Base-by-base conservation (phyloP, 2,329 filamentous ascomycete genomes). In the Fusarium sp. region DNA sequence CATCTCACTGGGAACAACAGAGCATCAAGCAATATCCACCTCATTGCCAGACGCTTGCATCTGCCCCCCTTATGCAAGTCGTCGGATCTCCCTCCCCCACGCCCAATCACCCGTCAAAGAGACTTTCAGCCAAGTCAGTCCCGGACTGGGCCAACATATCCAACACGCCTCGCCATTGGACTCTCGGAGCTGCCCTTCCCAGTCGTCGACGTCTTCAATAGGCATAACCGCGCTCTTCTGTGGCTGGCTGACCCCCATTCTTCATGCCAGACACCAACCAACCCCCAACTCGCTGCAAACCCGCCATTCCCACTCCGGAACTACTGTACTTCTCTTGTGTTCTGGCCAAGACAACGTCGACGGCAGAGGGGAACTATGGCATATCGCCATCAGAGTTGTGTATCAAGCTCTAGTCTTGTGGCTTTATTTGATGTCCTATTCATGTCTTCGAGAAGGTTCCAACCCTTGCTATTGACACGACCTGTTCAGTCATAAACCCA, bases 301-400 rank as follows among this genome's bases (percentile, higher is more conserved):
- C 48, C 47, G 43, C 52, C 53, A 70, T 70, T 70, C 66, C 66
- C 46, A 63, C 66, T 67, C 66, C 62, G 66, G 66, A 70, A 58
- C 48, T 23, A 23, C 31, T 27, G 55, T 59, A 23, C 27, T 10
- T 30, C 23, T 34, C 48, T 52, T 23, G 18, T 23, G 18, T 2
- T 4, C 18, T 23, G 18, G 2, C 18, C 18, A 23, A 23, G 18
- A 23, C 18, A 23, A 23, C 18, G 18, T 23, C 18, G 18, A 23
- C 18, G 18, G 18, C 18, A 23, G 18, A 23, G 18, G 18, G 18
- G 18, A 23, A 23, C 18, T 23, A 23, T 23, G 18, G 18, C 18
- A 23, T 23, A 23, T 23, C 18, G 18, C 18, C 18, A 23, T 23
- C 18, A 23, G 18, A 23, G 18, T 23, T 23, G 30, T 18, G 37